These are phyloP conservation scores for Phytophthora foliorum DNA, from an alignment of 352 stramenopile genomes.

Conservation along the genomic window DNA sequence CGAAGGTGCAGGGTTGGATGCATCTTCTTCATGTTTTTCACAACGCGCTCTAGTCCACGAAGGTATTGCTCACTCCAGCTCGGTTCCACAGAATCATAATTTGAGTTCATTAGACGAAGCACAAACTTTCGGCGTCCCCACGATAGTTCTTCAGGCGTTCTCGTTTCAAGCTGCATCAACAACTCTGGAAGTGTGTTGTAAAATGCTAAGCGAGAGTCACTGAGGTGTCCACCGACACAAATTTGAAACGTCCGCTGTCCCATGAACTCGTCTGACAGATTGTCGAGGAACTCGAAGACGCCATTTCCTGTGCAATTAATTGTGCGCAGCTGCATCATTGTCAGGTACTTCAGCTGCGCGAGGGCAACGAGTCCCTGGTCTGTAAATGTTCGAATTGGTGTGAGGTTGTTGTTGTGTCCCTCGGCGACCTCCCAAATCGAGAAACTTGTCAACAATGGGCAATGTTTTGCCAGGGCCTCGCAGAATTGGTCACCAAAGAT, in stretches of 20 bases:
- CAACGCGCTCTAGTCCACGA: slow-evolving; percentile 29
- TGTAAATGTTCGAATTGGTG: slow-evolving; percentile 47
- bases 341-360: slow-evolving; percentile 42
- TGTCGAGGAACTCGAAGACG: slow-evolving; percentile 47
- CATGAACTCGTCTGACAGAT: slow-evolving; percentile 36
- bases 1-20: slow-evolving; percentile 45
- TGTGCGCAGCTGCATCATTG: slow-evolving; percentile 38
- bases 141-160: slow-evolving; percentile 13
- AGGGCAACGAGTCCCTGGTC: slow-evolving; percentile 46
- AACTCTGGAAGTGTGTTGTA: slow-evolving; percentile 47
- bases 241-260: slow-evolving; percentile 46
- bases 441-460: slow-evolving; percentile 37
- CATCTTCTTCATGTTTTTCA: slow-evolving; percentile 39
- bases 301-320: slow-evolving; percentile 53
- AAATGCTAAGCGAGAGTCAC: slow-evolving; percentile 37
- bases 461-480: slow-evolving; percentile 27
- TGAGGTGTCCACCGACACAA: slow-evolving; percentile 26
- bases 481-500: slow-evolving; percentile 55
- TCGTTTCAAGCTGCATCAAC: slow-evolving; percentile 32
- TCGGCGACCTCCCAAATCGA: slow-evolving; percentile 49
- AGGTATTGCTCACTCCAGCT: slow-evolving; percentile 54
- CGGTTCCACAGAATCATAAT: slow-evolving; percentile 34
- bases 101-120: slow-evolving; percentile 47
- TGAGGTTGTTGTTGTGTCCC: slow-evolving; percentile 38
- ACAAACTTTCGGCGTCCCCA: slow-evolving; percentile 41